phyloP scores from a whole-genome alignment of 257 asterid genomes.

The Petunia axillaris region DNA sequence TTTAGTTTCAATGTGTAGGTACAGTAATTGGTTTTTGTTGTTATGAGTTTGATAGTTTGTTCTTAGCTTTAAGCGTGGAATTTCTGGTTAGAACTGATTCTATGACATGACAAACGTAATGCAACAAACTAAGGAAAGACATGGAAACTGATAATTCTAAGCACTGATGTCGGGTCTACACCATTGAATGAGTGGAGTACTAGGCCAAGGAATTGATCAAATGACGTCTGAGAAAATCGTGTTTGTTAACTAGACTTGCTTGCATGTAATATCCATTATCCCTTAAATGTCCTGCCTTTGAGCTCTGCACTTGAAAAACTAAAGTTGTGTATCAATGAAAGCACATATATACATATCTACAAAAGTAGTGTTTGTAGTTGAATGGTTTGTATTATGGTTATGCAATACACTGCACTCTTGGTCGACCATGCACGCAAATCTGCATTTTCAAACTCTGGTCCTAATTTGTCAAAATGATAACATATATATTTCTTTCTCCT shows the following conservation, averaged over 20 bases:
- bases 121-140: not conserved
- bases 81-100: not conserved
- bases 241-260: not conserved
- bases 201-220: constrained; percentile 4
- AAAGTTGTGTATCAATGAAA: not conserved
- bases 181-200: not conserved
- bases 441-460: not conserved
- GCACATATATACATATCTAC: not conserved
- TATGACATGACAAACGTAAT: not conserved
- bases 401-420: not conserved
- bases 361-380: not conserved
- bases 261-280: not conserved
- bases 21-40: too few relatives aligned
- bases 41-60: too few relatives aligned
- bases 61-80: too few relatives aligned
- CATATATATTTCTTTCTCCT: constrained; percentile 11
- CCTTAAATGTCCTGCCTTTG: not conserved
- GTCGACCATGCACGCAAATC: constrained; percentile 15
- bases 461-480: not conserved
- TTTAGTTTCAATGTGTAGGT: too few relatives aligned
- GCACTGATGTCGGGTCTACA: not conserved
- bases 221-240: not conserved
- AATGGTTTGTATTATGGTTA: not conserved
- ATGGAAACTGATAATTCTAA: not conserved
- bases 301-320: not conserved